phyloP scores from a whole-genome alignment of 306 rosid genomes.

The Senna tora region DNA sequence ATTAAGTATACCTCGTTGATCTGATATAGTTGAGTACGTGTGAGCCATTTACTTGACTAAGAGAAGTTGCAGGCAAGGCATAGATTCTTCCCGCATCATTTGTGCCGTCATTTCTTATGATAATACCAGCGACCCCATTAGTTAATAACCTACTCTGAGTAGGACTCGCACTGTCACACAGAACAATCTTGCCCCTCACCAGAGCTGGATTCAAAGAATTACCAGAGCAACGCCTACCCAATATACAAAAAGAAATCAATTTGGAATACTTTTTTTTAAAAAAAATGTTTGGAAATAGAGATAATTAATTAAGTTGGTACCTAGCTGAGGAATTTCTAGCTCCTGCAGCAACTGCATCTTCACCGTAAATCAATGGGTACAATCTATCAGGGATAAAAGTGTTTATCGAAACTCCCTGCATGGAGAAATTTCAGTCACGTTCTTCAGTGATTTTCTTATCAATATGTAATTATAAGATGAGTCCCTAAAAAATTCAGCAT shows the following conservation, averaged over 20 bases:
- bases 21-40: not conserved
- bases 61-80: conserved; percentile 37
- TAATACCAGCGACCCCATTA: conserved; percentile 40
- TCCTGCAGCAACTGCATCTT: conserved; percentile 35
- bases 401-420: conserved; percentile 52
- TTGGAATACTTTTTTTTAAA: too few species aligned
- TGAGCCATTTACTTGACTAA: conserved; percentile 6
- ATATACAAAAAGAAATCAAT: too few species aligned
- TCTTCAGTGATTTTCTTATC: too few species aligned
- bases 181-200: conserved; percentile 47
- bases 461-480: too few species aligned
- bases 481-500: too few species aligned
- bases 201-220: conserved; percentile 29
- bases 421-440: too few species aligned
- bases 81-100: not conserved
- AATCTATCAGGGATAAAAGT: conserved; percentile 7
- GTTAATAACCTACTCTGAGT: too few species aligned
- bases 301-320: too few species aligned
- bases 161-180: too few species aligned
- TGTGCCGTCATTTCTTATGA: not conserved
- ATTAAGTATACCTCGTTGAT: too few species aligned
- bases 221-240: not conserved
- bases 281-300: too few species aligned
- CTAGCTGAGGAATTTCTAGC: not conserved
- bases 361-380: conserved; percentile 42